phyloP scores from a whole-genome alignment of 352 stramenopile species.

The Globisporangium radiosum region DNA sequence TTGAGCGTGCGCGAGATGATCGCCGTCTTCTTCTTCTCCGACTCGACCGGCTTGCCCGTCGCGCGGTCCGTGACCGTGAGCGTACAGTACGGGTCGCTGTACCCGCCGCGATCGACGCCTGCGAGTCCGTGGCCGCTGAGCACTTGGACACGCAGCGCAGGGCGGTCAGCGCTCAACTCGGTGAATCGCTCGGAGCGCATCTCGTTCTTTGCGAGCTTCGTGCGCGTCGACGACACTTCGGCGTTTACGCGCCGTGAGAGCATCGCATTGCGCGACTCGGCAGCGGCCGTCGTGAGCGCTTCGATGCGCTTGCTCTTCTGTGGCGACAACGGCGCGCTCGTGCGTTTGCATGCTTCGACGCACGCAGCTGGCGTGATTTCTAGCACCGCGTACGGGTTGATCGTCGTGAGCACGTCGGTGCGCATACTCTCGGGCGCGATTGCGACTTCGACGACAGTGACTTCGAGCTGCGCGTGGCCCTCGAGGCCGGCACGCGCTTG shows the following conservation, averaged over 20 bases:
- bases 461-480: constrained; percentile 51
- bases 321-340: constrained; percentile 34
- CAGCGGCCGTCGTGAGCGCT: constrained; percentile 21
- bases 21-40: constrained; percentile 65
- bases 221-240: constrained; percentile 51
- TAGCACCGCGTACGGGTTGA: constrained; percentile 56
- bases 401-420: constrained; percentile 16
- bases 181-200: constrained; percentile 41
- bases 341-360: constrained; percentile 48
- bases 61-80: constrained; percentile 44
- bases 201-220: constrained; percentile 52
- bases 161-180: constrained; percentile 20
- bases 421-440: constrained; percentile 20
- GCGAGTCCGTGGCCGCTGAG: constrained; percentile 53
- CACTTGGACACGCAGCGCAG: constrained; percentile 45
- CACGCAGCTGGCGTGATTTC: constrained; percentile 49
- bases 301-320: constrained; percentile 42
- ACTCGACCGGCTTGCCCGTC: constrained; percentile 40
- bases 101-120: constrained; percentile 50
- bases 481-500: constrained; percentile 45
- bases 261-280: constrained; percentile 32
- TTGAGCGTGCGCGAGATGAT: constrained; percentile 67
- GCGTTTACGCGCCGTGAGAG: constrained; percentile 43
- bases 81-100: constrained; percentile 74
- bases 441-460: constrained; percentile 35